These are phyloP conservation scores for Polyplosphaeria fusca DNA, from an alignment of 495 filamentous ascomycete genomes.

Conservation along the genomic window DNA sequence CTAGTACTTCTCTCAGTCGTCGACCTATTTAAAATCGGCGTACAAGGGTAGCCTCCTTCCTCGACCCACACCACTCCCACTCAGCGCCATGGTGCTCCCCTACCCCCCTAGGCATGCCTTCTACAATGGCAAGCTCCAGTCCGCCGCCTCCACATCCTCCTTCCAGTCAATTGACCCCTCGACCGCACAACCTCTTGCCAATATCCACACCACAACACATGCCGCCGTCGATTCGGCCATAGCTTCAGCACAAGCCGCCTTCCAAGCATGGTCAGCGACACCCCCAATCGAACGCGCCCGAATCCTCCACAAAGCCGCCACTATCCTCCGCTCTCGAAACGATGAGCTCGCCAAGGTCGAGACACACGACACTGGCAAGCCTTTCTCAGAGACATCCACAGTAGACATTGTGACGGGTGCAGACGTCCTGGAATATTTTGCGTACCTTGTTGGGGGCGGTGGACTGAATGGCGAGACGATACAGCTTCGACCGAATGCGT, in stretches of 20 bases:
- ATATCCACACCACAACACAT: conserved; percentile 28
- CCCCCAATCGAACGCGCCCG: conserved; percentile 31
- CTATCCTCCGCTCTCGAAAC: conserved; percentile 31
- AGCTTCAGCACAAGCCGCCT: conserved; percentile 26
- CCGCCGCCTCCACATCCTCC: conserved; percentile 56
- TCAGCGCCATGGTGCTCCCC: conserved; percentile 46
- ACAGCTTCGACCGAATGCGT: conserved; percentile 36
- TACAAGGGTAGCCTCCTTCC: not conserved
- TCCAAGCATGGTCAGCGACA: conserved; percentile 31
- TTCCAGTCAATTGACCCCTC: conserved; percentile 69
- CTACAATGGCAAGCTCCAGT: conserved; percentile 62
- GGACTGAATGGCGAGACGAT: conserved; percentile 37
- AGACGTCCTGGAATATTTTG: conserved; percentile 36
- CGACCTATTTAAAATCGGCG: too few species aligned
- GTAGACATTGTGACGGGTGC: conserved; percentile 60
- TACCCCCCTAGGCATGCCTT: conserved; percentile 56
- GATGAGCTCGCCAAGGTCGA: conserved; percentile 28
- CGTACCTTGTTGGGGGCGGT: conserved; percentile 27
- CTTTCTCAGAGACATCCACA: conserved; percentile 35
- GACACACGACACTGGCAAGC: conserved; percentile 50
- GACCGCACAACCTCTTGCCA: conserved; percentile 58
- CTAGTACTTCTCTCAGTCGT: too few species aligned
- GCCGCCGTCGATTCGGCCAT: conserved; percentile 31
- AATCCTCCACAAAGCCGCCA: conserved; percentile 32
- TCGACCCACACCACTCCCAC: not conserved